A percentile compares a stretch with the other conserved stretches of the same genome.
Conservation (phyloP, 2,329 filamentous ascomycete species). For the Colletotrichum simmondsii region DNA sequence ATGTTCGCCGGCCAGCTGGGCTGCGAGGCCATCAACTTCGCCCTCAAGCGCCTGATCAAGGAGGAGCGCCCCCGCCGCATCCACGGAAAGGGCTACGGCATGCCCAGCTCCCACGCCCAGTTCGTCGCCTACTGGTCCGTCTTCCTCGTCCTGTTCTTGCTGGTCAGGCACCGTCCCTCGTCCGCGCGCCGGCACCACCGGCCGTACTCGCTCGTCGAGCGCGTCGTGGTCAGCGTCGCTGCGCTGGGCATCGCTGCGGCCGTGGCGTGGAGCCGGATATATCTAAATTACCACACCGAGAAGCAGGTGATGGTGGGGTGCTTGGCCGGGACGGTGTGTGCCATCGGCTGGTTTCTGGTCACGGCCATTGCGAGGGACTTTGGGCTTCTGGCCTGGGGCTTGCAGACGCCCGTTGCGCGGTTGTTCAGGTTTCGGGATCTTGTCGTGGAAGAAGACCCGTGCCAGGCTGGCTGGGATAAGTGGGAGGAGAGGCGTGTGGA, state of each 20-base stretch:
- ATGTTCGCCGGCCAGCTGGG: conserved; percentile 93
- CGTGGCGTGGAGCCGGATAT: conserved; percentile 86
- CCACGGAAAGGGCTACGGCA: conserved; percentile 95
- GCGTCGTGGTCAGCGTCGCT: conserved; percentile 63
- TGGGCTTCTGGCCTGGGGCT: conserved; percentile 77
- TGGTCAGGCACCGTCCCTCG: conserved; percentile 74
- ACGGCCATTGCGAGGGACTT: conserved; percentile 73
- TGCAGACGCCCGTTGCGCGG: conserved; percentile 73
- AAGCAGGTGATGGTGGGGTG: conserved; percentile 88
- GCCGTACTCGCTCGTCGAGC: conserved; percentile 71
- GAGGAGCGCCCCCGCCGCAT: conserved; percentile 87
- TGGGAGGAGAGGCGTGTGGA: conserved; percentile 73
- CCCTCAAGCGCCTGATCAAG: conserved; percentile 89
- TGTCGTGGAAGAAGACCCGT: conserved; percentile 86
- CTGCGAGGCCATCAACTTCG: conserved; percentile 92
- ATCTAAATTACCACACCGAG: conserved; percentile 91
- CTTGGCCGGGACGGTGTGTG: conserved; percentile 76
- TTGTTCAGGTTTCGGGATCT: conserved; percentile 83
- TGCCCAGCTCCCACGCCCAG: conserved; percentile 95
- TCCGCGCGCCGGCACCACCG: conserved; percentile 38
- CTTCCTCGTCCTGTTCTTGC: conserved; percentile 84
- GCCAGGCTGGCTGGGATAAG: conserved; percentile 92
- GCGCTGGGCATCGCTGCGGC: conserved; percentile 70
- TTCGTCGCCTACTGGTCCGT: conserved; percentile 93
- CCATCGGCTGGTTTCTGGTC: conserved; percentile 80